phyloP scores from a whole-genome alignment of 257 asterid species.

The Striga asiatica region DNA sequence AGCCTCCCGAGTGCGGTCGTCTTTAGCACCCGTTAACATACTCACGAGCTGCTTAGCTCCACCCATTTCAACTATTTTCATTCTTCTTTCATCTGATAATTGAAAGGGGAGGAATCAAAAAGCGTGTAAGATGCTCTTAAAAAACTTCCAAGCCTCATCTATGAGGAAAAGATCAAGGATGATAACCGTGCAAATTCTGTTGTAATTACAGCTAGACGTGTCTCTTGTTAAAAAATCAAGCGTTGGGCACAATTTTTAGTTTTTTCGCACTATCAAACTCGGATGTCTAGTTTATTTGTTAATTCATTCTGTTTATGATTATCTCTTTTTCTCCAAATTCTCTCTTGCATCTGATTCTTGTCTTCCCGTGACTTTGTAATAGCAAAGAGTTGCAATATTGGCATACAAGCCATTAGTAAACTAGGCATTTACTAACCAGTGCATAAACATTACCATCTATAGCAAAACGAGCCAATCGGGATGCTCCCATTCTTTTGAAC shows the following conservation, averaged over 20 bases:
- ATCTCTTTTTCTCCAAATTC: neutral
- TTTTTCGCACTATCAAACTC: neutral
- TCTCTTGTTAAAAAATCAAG: neutral
- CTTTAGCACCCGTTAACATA: conserved; percentile 76
- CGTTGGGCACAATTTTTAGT: neutral
- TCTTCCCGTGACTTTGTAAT: neutral
- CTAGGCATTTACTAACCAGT: conserved; percentile 2
- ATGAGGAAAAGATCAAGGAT: conserved; percentile 10
- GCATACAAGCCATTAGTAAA: neutral
- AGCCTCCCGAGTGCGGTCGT: conserved; percentile 71
- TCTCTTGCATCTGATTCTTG: neutral
- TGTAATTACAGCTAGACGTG: neutral
- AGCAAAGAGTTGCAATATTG: conserved; percentile 2
- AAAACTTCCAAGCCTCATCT: conserved; percentile 4
- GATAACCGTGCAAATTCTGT: neutral
- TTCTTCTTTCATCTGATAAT: conserved; percentile 58
- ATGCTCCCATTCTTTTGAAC: conserved; percentile 96
- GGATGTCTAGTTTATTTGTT: neutral
- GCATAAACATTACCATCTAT: conserved; percentile 53
- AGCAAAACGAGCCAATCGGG: conserved; percentile 90
- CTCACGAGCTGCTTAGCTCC: conserved; percentile 67
- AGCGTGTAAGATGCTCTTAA: too few species aligned
- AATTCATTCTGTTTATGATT: neutral
- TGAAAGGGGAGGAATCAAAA: neutral
- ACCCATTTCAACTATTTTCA: conserved; percentile 88